Base-by-base conservation (phyloP, 1,284 basidiomycete species). In the Psilocybe mexicana region DNA sequence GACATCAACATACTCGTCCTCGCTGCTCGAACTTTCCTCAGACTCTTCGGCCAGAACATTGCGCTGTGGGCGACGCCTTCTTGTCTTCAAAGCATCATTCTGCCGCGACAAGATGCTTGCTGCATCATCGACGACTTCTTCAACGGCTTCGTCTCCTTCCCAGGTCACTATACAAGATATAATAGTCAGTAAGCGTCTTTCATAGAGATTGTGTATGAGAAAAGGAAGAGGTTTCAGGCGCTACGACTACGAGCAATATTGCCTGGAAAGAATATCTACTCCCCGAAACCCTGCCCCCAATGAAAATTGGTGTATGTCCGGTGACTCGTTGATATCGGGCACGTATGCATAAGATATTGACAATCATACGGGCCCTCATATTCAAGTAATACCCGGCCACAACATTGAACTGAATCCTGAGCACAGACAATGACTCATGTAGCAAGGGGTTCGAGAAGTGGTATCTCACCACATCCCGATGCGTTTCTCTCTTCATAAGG, bases 1-100 rank as follows among this genome's bases (percentile, higher is more conserved):
- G 54, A 83, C 82, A 28, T 74, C 85, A 43, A 87, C 76, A 69
- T 88, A 87, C 64, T 91, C 89, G 63, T 91, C 88, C 61, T 82
- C 87, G 67, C 84, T 87, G 52, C 76, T 80, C 45, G 71, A 71
- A 40, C 82, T 79, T 36, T 76, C 79, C 43, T 82, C 82, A 2
- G 85, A 82, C 60, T 83, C 83, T 7, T 79, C 78, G 18, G 60
- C 51, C 54, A 67, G 38, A 24, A 69, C 35, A 57, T 65, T 70
- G 55, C 60, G 63, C 53, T 67, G 65, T 45, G 58, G 62, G 18
- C 54, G 59, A 26, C 58, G 63, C 57, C 61, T 58, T n/a, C 53
- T 55, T 42, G 64, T 62, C 47, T 63, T 71, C 61, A 59, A 65
- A 47, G 60, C 69, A 55, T 61, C 65, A 61, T 63, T 66, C 57